Conservation (phyloP, 257 asterid genomes). For the Sherardia arvensis region DNA sequence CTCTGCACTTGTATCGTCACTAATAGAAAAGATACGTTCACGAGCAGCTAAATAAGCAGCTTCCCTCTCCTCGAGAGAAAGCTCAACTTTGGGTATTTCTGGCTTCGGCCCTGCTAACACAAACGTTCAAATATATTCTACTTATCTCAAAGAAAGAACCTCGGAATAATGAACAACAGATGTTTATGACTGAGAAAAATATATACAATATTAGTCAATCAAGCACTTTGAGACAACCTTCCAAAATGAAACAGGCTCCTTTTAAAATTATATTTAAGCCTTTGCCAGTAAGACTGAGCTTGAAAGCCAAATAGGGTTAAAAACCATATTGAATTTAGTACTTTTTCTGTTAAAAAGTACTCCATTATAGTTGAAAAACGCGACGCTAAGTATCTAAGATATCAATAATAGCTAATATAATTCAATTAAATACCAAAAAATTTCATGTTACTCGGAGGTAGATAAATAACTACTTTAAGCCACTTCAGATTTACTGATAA, state of each 20-base stretch:
- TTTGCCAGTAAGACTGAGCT: not conserved
- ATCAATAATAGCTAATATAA: not conserved
- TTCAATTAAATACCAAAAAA: not conserved
- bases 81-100: slow-evolving; percentile 21
- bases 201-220: not conserved
- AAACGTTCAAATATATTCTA: not conserved
- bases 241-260: not conserved
- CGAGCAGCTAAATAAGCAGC: slow-evolving; percentile 69
- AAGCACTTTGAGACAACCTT: not conserved
- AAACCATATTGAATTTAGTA: not conserved
- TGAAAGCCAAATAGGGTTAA: not conserved
- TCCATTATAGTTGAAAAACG: not conserved
- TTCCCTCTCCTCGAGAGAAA: slow-evolving; percentile 70
- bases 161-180: not conserved
- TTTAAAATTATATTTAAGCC: not conserved
- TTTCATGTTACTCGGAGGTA: slow-evolving; percentile 3
- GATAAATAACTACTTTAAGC: slow-evolving; percentile 4
- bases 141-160: not conserved
- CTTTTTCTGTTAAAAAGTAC: not conserved
- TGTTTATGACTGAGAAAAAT: not conserved
- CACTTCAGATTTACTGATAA: slow-evolving; percentile 7
- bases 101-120: slow-evolving; percentile 22
- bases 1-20: slow-evolving; percentile 26
- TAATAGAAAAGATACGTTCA: slow-evolving; percentile 48
- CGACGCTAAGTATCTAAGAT: not conserved